phyloP scores from a whole-genome alignment of 2,329 filamentous ascomycete genomes.

The Incumbomyces delicatus region DNA sequence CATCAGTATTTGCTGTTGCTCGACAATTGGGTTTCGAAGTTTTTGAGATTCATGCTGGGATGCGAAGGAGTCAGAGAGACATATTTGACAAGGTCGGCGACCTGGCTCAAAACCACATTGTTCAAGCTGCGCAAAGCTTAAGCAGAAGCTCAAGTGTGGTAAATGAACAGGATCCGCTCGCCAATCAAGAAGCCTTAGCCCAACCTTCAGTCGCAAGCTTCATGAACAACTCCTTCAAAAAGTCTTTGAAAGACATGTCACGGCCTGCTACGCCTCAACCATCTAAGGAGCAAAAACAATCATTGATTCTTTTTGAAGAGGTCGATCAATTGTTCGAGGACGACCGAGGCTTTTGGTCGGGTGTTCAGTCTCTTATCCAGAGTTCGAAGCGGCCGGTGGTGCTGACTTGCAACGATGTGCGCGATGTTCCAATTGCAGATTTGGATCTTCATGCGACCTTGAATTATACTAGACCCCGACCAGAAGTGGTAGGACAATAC shows the following conservation, averaged over 20 bases:
- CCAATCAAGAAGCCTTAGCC: constrained; percentile 19
- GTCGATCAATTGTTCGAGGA: constrained; percentile 90
- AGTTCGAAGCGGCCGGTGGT: constrained; percentile 87
- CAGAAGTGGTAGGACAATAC: constrained; percentile 64
- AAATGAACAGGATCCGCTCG: constrained; percentile 3
- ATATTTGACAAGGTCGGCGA: constrained; percentile 87
- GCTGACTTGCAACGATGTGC: constrained; percentile 90
- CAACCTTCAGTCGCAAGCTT: constrained; percentile 16
- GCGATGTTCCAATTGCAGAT: constrained; percentile 62
- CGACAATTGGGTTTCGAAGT: constrained; percentile 87
- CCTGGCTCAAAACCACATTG: constrained; percentile 92
- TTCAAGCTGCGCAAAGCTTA: constrained; percentile 38
- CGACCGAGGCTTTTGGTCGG: constrained; percentile 89
- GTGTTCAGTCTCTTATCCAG: constrained; percentile 63
- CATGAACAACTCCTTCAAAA: constrained; percentile 13
- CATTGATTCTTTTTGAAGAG: constrained; percentile 86
- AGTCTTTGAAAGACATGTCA: constrained; percentile 16
- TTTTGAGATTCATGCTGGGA: constrained; percentile 85
- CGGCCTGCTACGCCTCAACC: constrained; percentile 1
- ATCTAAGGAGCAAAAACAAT: constrained; percentile 66
- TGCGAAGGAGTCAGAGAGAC: constrained; percentile 76
- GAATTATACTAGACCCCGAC: constrained; percentile 58
- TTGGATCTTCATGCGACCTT: constrained; percentile 80
- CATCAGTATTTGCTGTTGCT: constrained; percentile 81
- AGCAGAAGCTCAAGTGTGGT: constrained; percentile 16